Evolutionary conservation across 2,329 filamentous ascomycete genomes (phyloP).

Genomic region (Exophiala aquamarina): DNA sequence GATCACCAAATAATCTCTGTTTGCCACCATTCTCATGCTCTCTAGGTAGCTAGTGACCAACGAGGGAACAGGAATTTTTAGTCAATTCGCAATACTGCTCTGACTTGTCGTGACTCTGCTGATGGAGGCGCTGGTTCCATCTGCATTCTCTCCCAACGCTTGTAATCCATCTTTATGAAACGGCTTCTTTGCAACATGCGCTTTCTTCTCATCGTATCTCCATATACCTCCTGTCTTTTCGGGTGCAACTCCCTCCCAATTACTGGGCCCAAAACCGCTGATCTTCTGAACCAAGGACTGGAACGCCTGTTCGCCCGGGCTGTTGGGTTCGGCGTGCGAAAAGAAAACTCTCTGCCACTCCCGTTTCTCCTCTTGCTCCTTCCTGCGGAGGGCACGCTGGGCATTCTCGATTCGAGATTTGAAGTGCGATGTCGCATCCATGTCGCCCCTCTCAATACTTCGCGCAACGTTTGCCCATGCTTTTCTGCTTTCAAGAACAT

Average conservation of each 20-base stretch:
- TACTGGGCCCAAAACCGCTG: slow-evolving; percentile 30
- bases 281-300: slow-evolving; percentile 43
- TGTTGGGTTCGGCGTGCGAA: slow-evolving; percentile 34
- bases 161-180: slow-evolving; percentile 42
- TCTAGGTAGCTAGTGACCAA: too few relatives aligned
- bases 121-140: slow-evolving; percentile 23
- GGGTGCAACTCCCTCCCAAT: slow-evolving; percentile 50
- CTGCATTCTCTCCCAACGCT: slow-evolving; percentile 37
- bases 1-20: too few relatives aligned
- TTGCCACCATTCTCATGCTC: too few relatives aligned
- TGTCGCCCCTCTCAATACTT: slow-evolving; percentile 78
- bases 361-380: slow-evolving; percentile 71
- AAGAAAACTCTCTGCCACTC: slow-evolving; percentile 89
- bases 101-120: slow-evolving; percentile 24
- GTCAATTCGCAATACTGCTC: slow-evolving; percentile 9
- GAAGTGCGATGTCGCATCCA: slow-evolving; percentile 75
- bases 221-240: slow-evolving; percentile 70
- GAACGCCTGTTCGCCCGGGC: slow-evolving; percentile 39
- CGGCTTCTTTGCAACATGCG: slow-evolving; percentile 40
- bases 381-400: slow-evolving; percentile 73
- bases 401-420: slow-evolving; percentile 91
- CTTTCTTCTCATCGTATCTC: slow-evolving; percentile 63
- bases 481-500: slow-evolving; percentile 81
- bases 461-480: slow-evolving; percentile 86
- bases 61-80: too few relatives aligned